Percentiles rank a stretch among this genome's conserved stretches.
Evolutionary conservation across 2,329 filamentous ascomycete genomes (phyloP).

Genomic region (Fusarium hainanense): DNA sequence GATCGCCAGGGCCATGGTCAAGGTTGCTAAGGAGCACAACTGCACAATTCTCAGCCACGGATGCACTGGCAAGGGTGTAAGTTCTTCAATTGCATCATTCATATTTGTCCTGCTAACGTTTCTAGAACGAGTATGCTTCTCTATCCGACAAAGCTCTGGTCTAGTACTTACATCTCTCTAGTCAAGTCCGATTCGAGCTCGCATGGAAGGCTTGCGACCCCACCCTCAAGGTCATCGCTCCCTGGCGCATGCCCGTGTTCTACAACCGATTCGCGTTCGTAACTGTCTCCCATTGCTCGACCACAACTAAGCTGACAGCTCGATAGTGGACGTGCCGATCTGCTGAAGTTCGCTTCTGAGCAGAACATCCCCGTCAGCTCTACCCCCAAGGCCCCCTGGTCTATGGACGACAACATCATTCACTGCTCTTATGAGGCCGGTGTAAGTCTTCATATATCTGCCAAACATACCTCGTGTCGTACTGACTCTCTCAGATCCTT

Average conservation of each 20-base stretch:
- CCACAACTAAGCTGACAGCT: neutral
- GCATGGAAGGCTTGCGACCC: constrained; percentile 62
- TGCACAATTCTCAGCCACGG: constrained; percentile 59
- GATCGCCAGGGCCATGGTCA: constrained; percentile 65
- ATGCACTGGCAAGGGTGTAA: constrained; percentile 69
- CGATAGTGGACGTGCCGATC: constrained; percentile 56
- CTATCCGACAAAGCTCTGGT: neutral
- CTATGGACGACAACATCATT: constrained; percentile 56
- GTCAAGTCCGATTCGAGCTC: constrained; percentile 54
- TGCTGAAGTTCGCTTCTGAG: constrained; percentile 76
- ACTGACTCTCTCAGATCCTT: constrained; percentile 3
- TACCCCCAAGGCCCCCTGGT: constrained; percentile 78
- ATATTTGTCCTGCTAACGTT: neutral
- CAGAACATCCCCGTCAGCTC: constrained; percentile 77
- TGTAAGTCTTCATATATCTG: neutral
- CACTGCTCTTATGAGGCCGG: constrained; percentile 35
- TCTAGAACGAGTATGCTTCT: constrained; percentile 10
- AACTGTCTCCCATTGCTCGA: neutral
- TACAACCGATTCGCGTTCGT: constrained; percentile 70
- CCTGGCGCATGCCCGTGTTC: constrained; percentile 77
- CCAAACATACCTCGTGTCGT: fast-evolving
- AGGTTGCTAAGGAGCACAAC: constrained; percentile 51
- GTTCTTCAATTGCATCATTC: neutral
- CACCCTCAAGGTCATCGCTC: constrained; percentile 76
- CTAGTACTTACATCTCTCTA: constrained; percentile 3